Evolutionary conservation across 495 filamentous ascomycete species (phyloP).

Genomic region (Xylaria telfairii): DNA sequence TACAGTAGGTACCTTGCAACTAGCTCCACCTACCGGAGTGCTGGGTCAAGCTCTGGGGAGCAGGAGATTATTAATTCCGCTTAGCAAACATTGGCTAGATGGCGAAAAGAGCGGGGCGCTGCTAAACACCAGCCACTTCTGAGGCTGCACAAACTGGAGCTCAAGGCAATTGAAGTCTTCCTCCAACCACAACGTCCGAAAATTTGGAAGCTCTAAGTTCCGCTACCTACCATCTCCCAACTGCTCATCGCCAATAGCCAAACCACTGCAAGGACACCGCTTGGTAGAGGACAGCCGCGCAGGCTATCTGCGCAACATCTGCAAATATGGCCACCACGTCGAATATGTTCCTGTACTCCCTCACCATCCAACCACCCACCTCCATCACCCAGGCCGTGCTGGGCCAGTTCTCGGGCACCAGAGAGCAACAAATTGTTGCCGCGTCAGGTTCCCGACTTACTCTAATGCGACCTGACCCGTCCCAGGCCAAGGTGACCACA

Average conservation of each 20-base stretch:
- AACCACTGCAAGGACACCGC: conserved; percentile 10
- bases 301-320: conserved; percentile 56
- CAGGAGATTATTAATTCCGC: conserved; percentile 3
- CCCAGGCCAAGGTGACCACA: conserved; percentile 82
- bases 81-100: background rate
- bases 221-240: background rate
- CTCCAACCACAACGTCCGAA: conserved; percentile 9
- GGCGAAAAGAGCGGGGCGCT: background rate
- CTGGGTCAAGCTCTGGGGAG: background rate
- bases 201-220: conserved; percentile 20
- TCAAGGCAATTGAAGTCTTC: background rate
- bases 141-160: background rate
- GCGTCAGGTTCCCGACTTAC: conserved; percentile 89
- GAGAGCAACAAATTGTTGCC: conserved; percentile 95
- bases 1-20: background rate
- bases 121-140: conserved; percentile 20
- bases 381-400: conserved; percentile 88
- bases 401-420: conserved; percentile 91
- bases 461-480: conserved; percentile 83
- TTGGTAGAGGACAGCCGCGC: conserved; percentile 48
- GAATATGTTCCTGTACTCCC: conserved; percentile 95
- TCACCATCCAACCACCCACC: conserved; percentile 91
- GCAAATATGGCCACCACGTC: conserved; percentile 91
- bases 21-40: background rate
- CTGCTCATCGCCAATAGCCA: background rate